Percentiles rank a stretch among this genome's conserved stretches.
These are phyloP conservation scores for Penicillium salamii DNA, from an alignment of 495 filamentous ascomycete genomes.

Conservation along the genomic window DNA sequence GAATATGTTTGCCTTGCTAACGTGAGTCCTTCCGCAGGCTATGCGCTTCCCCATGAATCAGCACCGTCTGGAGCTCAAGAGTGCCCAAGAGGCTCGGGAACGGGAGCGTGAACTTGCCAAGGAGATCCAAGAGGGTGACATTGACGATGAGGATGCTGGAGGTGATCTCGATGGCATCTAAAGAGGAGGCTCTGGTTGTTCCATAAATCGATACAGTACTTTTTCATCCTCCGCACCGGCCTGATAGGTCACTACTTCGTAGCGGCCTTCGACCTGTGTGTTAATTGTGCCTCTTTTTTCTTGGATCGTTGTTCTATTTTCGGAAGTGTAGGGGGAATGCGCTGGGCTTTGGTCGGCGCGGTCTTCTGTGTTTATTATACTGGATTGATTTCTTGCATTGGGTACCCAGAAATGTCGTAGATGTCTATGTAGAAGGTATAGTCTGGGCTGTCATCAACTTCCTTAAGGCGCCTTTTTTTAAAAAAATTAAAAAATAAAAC, in stretches of 20 bases:
- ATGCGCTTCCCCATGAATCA: constrained; percentile 99
- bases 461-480: no score
- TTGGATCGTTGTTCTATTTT: constrained; percentile 22
- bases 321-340: constrained; percentile 31
- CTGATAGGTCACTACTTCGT: constrained; percentile 15
- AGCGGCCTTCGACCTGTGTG: constrained; percentile 29
- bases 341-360: constrained; percentile 29
- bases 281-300: constrained; percentile 27
- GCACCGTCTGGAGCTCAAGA: constrained; percentile 95
- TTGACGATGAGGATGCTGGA: constrained; percentile 95
- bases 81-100: constrained; percentile 94
- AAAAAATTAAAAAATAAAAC: no score
- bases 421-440: not conserved
- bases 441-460: no score
- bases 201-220: constrained; percentile 19
- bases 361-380: constrained; percentile 31
- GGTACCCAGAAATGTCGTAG: not conserved
- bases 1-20: constrained; percentile 16
- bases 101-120: constrained; percentile 95
- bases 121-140: constrained; percentile 97
- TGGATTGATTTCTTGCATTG: constrained; percentile 17
- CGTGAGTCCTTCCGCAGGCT: constrained; percentile 51
- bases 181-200: constrained; percentile 19
- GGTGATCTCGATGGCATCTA: constrained; percentile 98
- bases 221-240: constrained; percentile 12